phyloP scores from a whole-genome alignment of 768 basidiomycete genomes.

The Chlorophyllum brunneum region DNA sequence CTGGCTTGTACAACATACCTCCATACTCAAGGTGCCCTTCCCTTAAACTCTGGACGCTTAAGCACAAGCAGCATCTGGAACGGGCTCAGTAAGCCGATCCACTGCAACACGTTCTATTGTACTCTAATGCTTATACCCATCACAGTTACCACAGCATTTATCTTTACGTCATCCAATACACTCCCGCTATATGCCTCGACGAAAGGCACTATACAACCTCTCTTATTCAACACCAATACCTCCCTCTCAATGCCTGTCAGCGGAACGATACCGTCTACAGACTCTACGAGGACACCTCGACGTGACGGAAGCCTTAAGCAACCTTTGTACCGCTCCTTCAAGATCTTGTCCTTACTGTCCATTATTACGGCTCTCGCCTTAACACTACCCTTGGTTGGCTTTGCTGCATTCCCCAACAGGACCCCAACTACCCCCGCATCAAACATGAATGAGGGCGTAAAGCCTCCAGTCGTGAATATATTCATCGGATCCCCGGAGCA shows the following conservation, averaged over 20 bases:
- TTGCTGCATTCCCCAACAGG: constrained; percentile 32
- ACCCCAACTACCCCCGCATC: constrained; percentile 35
- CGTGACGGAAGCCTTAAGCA: constrained; percentile 4
- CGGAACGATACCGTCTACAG: constrained; percentile 30
- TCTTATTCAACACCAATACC: constrained; percentile 1
- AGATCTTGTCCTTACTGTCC: constrained; percentile 48
- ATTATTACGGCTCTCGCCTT: constrained; percentile 44
- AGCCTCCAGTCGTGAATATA: neutral
- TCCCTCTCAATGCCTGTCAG: constrained; percentile 19
- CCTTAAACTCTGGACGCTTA: constrained; percentile 2
- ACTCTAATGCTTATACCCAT: neutral
- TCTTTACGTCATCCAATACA: constrained; percentile 63
- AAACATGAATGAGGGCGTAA: too few relatives aligned
- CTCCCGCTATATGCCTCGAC: constrained; percentile 63
- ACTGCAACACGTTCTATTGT: neutral
- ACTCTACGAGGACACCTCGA: constrained; percentile 37
- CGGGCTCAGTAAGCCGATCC: constrained; percentile 49
- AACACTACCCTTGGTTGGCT: constrained; percentile 55
- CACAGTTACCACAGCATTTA: constrained; percentile 58
- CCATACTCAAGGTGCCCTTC: constrained; percentile 42
- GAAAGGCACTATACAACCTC: constrained; percentile 21
- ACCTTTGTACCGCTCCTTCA: constrained; percentile 47
- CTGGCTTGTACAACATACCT: constrained; percentile 49
- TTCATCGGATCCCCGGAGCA: neutral
- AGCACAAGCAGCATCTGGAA: constrained; percentile 42